These are phyloP conservation scores for Letharia lupina DNA, from an alignment of 495 filamentous ascomycete genomes.

Conservation along the genomic window DNA sequence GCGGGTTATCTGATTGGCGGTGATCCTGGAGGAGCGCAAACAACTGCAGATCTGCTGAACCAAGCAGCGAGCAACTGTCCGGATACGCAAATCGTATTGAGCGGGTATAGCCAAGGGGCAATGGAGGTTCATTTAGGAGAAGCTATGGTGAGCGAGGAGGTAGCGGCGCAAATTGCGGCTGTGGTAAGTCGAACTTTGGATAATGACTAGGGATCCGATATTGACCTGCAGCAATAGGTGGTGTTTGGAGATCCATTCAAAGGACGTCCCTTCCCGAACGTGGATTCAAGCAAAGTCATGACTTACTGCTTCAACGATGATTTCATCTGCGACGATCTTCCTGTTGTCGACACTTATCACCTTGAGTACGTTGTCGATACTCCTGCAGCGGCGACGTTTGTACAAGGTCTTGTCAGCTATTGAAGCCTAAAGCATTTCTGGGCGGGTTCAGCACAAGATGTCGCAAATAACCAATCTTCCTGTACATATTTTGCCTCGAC, in stretches of 20 bases:
- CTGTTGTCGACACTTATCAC: conserved; percentile 41
- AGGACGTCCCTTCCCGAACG: conserved; percentile 36
- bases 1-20: conserved; percentile 34
- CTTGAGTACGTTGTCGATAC: conserved; percentile 45
- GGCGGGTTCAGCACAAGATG: neutral
- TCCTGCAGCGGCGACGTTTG: conserved; percentile 40
- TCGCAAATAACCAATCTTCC: neutral
- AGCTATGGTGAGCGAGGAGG: conserved; percentile 28
- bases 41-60: conserved; percentile 43
- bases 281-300: conserved; percentile 39
- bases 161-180: conserved; percentile 25
- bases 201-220: neutral
- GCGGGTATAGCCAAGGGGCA: conserved; percentile 52
- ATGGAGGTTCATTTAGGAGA: conserved; percentile 46
- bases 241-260: conserved; percentile 54
- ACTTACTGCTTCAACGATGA: conserved; percentile 47
- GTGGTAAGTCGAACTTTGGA: conserved; percentile 20
- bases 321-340: conserved; percentile 47
- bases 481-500: neutral
- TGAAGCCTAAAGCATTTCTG: neutral
- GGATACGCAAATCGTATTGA: conserved; percentile 50
- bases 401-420: conserved; percentile 11
- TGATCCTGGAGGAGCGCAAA: conserved; percentile 33
- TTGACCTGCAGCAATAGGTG: conserved; percentile 34
- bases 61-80: conserved; percentile 46